Evolutionary conservation across 805 yeast genomes (phyloP).

Genomic region (Monosporozyma servazzii): DNA sequence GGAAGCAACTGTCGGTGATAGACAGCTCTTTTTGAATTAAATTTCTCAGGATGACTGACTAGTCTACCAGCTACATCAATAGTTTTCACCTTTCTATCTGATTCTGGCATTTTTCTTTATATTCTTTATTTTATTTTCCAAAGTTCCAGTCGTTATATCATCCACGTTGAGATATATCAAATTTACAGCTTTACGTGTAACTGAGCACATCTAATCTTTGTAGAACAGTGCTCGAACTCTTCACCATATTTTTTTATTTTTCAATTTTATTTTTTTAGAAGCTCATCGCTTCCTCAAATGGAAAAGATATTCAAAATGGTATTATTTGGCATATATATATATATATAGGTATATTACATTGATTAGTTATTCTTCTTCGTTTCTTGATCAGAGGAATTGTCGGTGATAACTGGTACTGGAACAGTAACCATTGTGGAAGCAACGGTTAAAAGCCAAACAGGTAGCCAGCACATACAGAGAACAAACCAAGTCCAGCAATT

Average conservation of each 20-base stretch:
- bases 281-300: conserved; percentile 1
- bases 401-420: neutral
- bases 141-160: neutral
- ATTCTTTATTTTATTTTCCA: neutral
- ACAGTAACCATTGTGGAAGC: conserved; percentile 14
- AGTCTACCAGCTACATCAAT: neutral
- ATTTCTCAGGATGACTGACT: neutral
- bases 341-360: neutral
- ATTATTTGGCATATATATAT: too few species aligned
- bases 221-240: neutral
- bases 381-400: neutral
- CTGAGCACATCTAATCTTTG: neutral
- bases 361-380: conserved; percentile 1
- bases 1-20: conserved; percentile 6
- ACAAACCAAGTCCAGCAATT: conserved; percentile 85
- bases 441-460: conserved; percentile 55
- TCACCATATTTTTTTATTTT: neutral
- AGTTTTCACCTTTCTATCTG: neutral
- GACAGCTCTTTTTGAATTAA: neutral
- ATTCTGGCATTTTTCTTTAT: neutral
- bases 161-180: neutral
- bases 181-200: neutral
- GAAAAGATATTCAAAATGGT: too few species aligned
- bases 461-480: conserved; percentile 67
- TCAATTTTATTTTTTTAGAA: neutral